phyloP scores from a whole-genome alignment of 306 rosid species.

The Medicago truncatula region MtrunA17r5.0-ANR NC_053044.1:52312001-52312500 shows the following conservation, averaged over 20 bases:
- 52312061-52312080: slow-evolving; percentile 75
- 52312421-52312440: not conserved
- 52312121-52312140: slow-evolving; percentile 31
- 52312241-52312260: slow-evolving; percentile 78
- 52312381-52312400: not conserved
- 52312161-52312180: not conserved
- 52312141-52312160: slow-evolving; percentile 28
- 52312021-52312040: slow-evolving; percentile 88
- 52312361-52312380: not conserved
- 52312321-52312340: slow-evolving; percentile 34
- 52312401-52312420: slow-evolving; percentile 2
- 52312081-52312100: slow-evolving; percentile 99
- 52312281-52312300: slow-evolving; percentile 94
- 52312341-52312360: slow-evolving; percentile 15
- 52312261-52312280: slow-evolving; percentile 64
- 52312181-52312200: slow-evolving; percentile 71
- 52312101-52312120: slow-evolving; percentile 38
- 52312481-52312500: slow-evolving; percentile 23
- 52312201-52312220: slow-evolving; percentile 92
- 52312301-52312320: slow-evolving; percentile 68
- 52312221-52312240: slow-evolving; percentile 92
- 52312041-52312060: slow-evolving; percentile 77
- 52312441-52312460: slow-evolving; percentile 5
- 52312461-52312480: slow-evolving; percentile 12
- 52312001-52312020: slow-evolving; percentile 90